Base-by-base conservation (phyloP, 371 early-diverging fungal genomes). In the Apophysomyces elegans region DNA sequence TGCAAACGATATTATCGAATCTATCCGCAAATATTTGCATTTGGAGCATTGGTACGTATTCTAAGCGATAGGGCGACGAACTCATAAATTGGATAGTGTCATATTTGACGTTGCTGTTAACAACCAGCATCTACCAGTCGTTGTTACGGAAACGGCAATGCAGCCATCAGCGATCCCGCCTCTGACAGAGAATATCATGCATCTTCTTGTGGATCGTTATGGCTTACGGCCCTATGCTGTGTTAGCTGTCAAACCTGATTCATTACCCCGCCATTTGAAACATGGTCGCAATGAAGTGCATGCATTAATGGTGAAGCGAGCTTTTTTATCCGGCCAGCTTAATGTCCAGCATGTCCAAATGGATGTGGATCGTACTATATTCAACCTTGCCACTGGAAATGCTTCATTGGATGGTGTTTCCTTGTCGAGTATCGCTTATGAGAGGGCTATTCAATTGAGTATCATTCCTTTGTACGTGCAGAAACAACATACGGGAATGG, bases 401-500 rank as follows among this genome's bases (percentile, higher is more conserved):
- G 84, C 84, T 63, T 76, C 79, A 58, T 73, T 78, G 9, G 56
- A 63, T 8, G 56, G 62, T 16, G 11, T 64, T 2, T 86, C 84
- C 83, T 67, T 73, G 4, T 63, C 67, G 5, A 37, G 54, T 5
- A 21, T 56, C 14, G 71, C 65, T 7, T 71, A 71, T 35, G 74
- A 73, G 13, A 62, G 45, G 36, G 72, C 74, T 1, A 56, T 70
- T 46, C 69, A 64, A 26, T 41, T 61, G 5, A 72, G 74, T 1
- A 58, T 62, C 8, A 71, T 76, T 21, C 43, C 63, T 7, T 80
- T 75, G 63, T 76, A 80, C 16, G 71, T 73, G 41, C 80, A 88
- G 73, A 79, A 80, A 26, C 92, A 91, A 66, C 87, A 87, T 62
- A 91, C 91, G 1, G 85, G 90, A 37, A 79, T 89, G 65, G 91